Percentiles rank a stretch among this genome's conserved stretches.
Conservation (phyloP, 352 stramenopile species). For the Phytophthora capsici region DNA sequence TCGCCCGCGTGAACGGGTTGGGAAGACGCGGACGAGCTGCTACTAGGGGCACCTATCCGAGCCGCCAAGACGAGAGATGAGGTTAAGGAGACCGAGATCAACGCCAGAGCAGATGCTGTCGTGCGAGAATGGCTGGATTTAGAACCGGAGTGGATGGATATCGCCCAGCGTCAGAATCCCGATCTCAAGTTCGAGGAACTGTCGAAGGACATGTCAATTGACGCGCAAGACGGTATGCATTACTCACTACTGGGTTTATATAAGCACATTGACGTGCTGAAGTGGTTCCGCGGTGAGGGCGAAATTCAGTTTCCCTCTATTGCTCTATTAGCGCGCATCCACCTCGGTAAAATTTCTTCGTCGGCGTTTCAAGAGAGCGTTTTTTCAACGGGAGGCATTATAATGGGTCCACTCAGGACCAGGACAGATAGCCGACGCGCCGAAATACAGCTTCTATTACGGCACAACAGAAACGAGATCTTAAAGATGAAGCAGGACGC, state of each 20-base stretch:
- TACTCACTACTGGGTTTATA: constrained; percentile 11
- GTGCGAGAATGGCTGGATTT: constrained; percentile 6
- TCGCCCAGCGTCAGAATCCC: constrained; percentile 1
- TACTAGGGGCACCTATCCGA: too few relatives aligned
- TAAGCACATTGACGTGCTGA: constrained; percentile 8
- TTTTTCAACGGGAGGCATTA: constrained; percentile 6
- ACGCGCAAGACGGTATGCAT: background rate
- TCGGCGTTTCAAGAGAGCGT: constrained; percentile 2
- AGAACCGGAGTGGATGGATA: constrained; percentile 2
- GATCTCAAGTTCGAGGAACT: background rate
- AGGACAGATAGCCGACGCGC: constrained; percentile 5
- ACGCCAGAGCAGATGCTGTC: too few relatives aligned
- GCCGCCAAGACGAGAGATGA: too few relatives aligned
- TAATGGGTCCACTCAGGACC: background rate
- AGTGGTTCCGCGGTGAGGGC: constrained; percentile 11
- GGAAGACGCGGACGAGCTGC: too few relatives aligned
- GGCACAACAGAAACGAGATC: too few relatives aligned
- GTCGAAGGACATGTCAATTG: constrained; percentile 7
- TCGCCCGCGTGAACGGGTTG: too few relatives aligned
- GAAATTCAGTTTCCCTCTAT: background rate
- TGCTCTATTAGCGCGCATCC: background rate
- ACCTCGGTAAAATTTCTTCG: background rate
- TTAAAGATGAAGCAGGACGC: background rate
- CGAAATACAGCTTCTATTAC: constrained; percentile 6
- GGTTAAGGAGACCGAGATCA: too few relatives aligned